phyloP scores from a whole-genome alignment of 306 rosid genomes.

The Quercus bicolor region DNA sequence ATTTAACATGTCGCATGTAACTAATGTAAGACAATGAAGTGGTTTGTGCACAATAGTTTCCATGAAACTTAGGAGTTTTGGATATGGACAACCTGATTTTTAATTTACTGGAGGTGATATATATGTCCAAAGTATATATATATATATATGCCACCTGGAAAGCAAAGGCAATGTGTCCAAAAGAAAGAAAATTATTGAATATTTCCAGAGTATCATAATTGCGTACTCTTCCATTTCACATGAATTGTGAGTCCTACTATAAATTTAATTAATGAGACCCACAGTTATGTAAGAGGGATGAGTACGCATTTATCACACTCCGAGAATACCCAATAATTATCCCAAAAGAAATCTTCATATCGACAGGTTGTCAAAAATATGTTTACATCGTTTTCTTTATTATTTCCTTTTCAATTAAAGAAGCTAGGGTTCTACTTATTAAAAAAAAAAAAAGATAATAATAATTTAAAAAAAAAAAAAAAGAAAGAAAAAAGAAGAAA shows the following conservation, averaged over 20 bases:
- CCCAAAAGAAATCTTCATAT: not conserved
- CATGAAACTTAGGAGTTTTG: not conserved
- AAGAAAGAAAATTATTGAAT: not conserved
- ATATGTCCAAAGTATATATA: not conserved
- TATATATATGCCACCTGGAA: not conserved
- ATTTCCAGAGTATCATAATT: accelerated
- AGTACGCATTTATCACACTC: accelerated
- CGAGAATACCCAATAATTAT: accelerated
- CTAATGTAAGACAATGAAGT: not conserved
- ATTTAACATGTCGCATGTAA: not conserved
- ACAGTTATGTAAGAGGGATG: too few relatives aligned
- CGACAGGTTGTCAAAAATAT: not conserved
- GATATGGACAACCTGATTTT: not conserved
- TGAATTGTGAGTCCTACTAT: accelerated
- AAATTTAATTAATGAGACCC: too few relatives aligned
- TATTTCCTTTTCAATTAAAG: too few relatives aligned
- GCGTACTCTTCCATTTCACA: accelerated
- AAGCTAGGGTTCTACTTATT: too few relatives aligned
- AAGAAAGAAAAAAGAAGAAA: too few relatives aligned
- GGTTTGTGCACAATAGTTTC: not conserved
- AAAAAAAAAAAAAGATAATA: too few relatives aligned
- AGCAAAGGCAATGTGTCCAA: not conserved
- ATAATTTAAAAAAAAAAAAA: too few relatives aligned
- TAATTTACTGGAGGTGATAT: not conserved
- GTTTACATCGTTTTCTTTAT: too few relatives aligned